Base-by-base conservation (phyloP, 2,329 filamentous ascomycete species). In the Exophiala sideris region DNA sequence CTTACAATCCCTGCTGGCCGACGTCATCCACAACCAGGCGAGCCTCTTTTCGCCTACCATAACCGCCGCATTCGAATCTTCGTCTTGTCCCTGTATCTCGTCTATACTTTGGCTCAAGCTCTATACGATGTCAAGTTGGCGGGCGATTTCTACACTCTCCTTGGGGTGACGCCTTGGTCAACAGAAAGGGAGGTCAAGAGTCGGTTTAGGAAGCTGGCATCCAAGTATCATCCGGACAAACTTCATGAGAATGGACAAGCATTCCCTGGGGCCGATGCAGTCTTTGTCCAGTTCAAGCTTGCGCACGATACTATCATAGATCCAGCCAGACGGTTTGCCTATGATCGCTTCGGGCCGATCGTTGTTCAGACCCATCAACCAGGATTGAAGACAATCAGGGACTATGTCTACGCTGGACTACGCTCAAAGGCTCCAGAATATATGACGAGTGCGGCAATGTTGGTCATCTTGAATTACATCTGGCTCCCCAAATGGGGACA, bases 21-120 rank as follows among this genome's bases (percentile, higher is more conserved):
- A 58, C 88, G 88, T 11, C 88, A 87, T 56, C 92, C 87, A 1
- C 82, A 74, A 54, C 74, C 62, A 82, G 87, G 34, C 82, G 88
- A 70, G 78, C 79, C 84, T 2, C 84, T 84, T 61, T 89, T 83
- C 69, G 77, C 80, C 59, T 79, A 80, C 53, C 89, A 97, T 75
- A 86, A 90, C 56, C 87, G 88, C 54, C 82, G 84, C 64, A 92
- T 96, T 68, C 85, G 94, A 69, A 86, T 92, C 67, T 76, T 86
- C 63, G 89, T 97, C 65, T 86, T 97, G 47, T 77, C 86, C 45
- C 74, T 82, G 57, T 99, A 97, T 74, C 88, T 97, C 35, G 73
- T 87, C 61, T 96, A 96, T 78, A 96, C 91, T 44, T 84, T 97
- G 65, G 94, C 91, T 75, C 92, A 97, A 74, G 87, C 90, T 65